Evolutionary conservation across 306 rosid species (phyloP).

Genomic region (Quillaja saponaria): DNA sequence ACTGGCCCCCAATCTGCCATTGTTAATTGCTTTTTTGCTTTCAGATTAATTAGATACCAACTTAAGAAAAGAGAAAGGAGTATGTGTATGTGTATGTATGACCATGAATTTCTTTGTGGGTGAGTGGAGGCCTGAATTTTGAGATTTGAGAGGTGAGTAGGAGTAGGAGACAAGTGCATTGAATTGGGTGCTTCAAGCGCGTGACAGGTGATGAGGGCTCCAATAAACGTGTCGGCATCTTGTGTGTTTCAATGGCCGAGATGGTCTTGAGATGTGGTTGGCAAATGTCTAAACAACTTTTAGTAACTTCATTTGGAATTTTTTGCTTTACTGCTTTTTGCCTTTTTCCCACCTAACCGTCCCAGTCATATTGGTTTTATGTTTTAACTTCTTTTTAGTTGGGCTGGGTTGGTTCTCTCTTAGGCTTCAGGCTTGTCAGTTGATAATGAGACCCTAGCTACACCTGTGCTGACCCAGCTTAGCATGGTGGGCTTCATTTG

Average conservation of each 20-base stretch:
- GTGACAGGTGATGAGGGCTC: not conserved
- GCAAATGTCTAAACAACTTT: not conserved
- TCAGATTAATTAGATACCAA: not conserved
- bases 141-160: not conserved
- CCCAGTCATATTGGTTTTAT: not conserved
- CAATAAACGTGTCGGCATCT: conserved; percentile 5
- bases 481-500: no score
- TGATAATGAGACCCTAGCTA: no score
- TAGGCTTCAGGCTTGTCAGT: not conserved
- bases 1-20: conserved; percentile 97
- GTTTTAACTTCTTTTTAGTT: not conserved
- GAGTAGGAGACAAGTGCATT: not conserved
- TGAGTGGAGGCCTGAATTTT: no score
- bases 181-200: not conserved
- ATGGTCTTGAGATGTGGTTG: not conserved
- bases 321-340: not conserved
- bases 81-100: no score
- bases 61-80: not conserved
- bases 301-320: not conserved
- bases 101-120: no score
- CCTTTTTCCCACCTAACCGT: not conserved
- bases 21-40: not conserved
- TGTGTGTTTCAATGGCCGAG: conserved; percentile 33
- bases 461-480: no score
- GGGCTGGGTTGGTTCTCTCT: not conserved